phyloP scores from a whole-genome alignment of 2,329 filamentous ascomycete species.

The Fusarium sp. region DNA sequence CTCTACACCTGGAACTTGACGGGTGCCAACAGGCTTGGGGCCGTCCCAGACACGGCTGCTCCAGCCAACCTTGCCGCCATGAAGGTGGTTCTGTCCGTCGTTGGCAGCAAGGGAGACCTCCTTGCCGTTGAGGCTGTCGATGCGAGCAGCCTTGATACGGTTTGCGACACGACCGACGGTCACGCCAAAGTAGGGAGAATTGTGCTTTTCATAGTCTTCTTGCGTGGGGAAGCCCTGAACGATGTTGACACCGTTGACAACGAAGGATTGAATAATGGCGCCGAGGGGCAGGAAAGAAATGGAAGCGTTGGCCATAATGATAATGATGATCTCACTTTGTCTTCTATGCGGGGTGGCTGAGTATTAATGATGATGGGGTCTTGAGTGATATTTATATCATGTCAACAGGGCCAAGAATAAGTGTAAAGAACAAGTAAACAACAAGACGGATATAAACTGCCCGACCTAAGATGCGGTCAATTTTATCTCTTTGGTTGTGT shows the following conservation, averaged over 20 bases:
- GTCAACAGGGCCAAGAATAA: conserved; percentile 2
- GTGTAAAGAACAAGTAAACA: conserved; percentile 10
- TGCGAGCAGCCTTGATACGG: conserved; percentile 78
- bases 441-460: conserved; percentile 4
- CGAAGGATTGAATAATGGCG: conserved; percentile 85
- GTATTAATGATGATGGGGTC: conserved; percentile 17
- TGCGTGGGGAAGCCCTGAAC: conserved; percentile 86
- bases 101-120: conserved; percentile 80
- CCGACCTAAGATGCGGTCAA: conserved; percentile 31
- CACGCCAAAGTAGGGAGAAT: conserved; percentile 87
- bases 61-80: conserved; percentile 83
- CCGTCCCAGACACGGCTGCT: conserved; percentile 83
- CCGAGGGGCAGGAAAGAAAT: conserved; percentile 80
- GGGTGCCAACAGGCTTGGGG: conserved; percentile 71
- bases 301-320: conserved; percentile 60
- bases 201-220: conserved; percentile 80
- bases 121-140: conserved; percentile 78
- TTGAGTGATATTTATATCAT: conserved; percentile 22
- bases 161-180: conserved; percentile 91
- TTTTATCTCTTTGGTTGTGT: conserved; percentile 32
- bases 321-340: background rate
- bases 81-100: conserved; percentile 81
- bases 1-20: conserved; percentile 64
- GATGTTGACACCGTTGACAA: conserved; percentile 83
- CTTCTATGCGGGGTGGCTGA: conserved; percentile 8